Conservation (phyloP, 108 stramenopile species). For the Skeletonema grethae region DNA sequence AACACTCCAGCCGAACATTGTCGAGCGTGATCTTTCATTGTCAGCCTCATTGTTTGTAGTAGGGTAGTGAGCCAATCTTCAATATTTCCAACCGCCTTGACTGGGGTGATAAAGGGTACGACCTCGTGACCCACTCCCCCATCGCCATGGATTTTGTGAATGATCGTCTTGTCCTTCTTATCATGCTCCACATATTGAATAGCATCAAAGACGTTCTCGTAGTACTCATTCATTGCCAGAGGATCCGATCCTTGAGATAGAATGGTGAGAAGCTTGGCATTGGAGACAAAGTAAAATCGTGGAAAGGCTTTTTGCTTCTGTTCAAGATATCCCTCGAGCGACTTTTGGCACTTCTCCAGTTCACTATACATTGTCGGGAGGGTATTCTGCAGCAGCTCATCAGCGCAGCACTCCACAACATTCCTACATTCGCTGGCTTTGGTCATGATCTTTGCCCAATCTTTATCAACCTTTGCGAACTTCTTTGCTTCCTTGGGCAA, state of each 20-base stretch:
- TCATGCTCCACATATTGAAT: conserved; percentile 89
- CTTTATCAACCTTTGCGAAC: conserved; percentile 92
- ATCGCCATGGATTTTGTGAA: conserved; percentile 76
- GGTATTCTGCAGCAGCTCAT: conserved; percentile 68
- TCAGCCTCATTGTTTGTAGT: conserved; percentile 77
- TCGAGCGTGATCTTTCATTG: conserved; percentile 79
- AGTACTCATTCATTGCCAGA: conserved; percentile 91
- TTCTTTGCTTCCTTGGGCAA: conserved; percentile 91
- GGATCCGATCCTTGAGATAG: conserved; percentile 92
- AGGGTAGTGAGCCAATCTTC: conserved; percentile 91
- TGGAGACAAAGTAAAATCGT: conserved; percentile 92
- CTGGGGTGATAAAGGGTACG: conserved; percentile 69
- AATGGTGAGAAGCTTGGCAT: conserved; percentile 87
- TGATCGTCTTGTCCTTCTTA: conserved; percentile 84
- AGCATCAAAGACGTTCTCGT: conserved; percentile 91
- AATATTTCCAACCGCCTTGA: conserved; percentile 86
- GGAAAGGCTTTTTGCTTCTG: conserved; percentile 93
- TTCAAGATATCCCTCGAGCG: conserved; percentile 91
- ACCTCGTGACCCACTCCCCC: conserved; percentile 77
- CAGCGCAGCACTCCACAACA: conserved; percentile 79
- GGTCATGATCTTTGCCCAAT: conserved; percentile 87
- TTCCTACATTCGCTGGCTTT: conserved; percentile 78
- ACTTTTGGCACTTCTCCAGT: conserved; percentile 92
- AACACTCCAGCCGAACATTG: conserved; percentile 67
- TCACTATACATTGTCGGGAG: conserved; percentile 88